Evolutionary conservation across 1,284 basidiomycete genomes (phyloP).

Genomic region (Ustilago lituana): DNA sequence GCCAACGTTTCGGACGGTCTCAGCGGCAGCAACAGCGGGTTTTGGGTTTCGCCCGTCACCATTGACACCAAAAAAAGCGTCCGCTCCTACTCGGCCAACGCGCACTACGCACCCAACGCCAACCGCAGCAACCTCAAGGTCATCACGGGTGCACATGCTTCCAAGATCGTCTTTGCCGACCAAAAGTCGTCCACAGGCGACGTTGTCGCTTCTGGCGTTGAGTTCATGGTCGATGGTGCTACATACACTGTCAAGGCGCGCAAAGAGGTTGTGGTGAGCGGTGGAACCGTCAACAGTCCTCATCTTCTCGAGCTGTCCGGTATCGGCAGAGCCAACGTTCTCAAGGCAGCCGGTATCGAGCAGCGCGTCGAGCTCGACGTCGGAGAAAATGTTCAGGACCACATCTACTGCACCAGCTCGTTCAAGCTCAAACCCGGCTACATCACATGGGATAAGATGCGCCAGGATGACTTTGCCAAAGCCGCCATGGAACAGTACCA

Average conservation of each 20-base stretch:
- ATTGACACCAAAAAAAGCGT: conserved; percentile 36
- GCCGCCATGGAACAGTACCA: conserved; percentile 54
- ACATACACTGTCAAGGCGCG: conserved; percentile 62
- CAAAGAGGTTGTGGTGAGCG: conserved; percentile 70
- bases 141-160: conserved; percentile 47
- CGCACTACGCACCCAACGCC: conserved; percentile 50
- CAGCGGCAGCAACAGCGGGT: conserved; percentile 47
- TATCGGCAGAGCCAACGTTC: conserved; percentile 38
- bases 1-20: conserved; percentile 38
- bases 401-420: conserved; percentile 67
- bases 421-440: conserved; percentile 55
- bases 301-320: conserved; percentile 57
- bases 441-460: conserved; percentile 58
- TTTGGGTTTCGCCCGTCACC: conserved; percentile 51
- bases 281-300: conserved; percentile 69
- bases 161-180: conserved; percentile 37
- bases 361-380: conserved; percentile 67
- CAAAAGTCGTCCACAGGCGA: conserved; percentile 16
- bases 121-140: conserved; percentile 49
- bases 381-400: conserved; percentile 72
- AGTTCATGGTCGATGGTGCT: conserved; percentile 57
- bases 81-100: conserved; percentile 47
- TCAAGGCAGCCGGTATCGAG: conserved; percentile 40
- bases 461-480: conserved; percentile 53
- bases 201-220: conserved; percentile 55